A percentile compares a stretch with the other conserved stretches of the same genome.
phyloP scores from a whole-genome alignment of 192 early-diverging fungal species.

The Backusella macrospora region DNA sequence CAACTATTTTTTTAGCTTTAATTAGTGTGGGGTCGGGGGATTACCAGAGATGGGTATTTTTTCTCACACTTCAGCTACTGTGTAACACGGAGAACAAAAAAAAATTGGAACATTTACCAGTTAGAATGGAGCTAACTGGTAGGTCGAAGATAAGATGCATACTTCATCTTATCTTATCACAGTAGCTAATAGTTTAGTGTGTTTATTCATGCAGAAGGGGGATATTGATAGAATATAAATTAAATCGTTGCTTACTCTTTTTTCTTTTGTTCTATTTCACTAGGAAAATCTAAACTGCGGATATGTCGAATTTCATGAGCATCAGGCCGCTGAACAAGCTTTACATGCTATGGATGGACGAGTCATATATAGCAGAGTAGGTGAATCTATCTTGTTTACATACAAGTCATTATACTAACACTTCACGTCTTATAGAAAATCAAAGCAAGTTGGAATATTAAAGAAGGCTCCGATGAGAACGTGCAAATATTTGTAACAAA shows the following conservation, averaged over 20 bases:
- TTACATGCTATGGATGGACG: conserved; percentile 74
- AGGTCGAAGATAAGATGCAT: conserved; percentile 12
- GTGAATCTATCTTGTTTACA: not conserved
- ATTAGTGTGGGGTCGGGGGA: conserved; percentile 4
- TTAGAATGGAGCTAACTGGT: conserved; percentile 11
- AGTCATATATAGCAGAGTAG: conserved; percentile 60
- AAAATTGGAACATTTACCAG: not conserved
- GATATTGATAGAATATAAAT: not conserved
- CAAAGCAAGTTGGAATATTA: conserved; percentile 20
- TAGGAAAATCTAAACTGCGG: conserved; percentile 68
- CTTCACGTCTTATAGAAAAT: conserved; percentile 25
- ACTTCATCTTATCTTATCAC: conserved; percentile 17
- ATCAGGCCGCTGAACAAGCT: conserved; percentile 71
- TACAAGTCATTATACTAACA: not conserved
- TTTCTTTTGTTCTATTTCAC: not conserved
- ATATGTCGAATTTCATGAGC: conserved; percentile 80
- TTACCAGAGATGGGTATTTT: conserved; percentile 11
- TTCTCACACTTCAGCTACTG: conserved; percentile 8
- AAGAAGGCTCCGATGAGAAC: conserved; percentile 18
- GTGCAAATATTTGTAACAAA: conserved; percentile 19
- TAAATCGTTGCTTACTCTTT: not conserved
- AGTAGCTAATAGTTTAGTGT: not conserved
- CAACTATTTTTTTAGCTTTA: not conserved
- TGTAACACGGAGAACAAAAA: conserved; percentile 6
- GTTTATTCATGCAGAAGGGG: not conserved